Conservation (phyloP, 2,329 filamentous ascomycete genomes). For the Leptographium flavum region DNA sequence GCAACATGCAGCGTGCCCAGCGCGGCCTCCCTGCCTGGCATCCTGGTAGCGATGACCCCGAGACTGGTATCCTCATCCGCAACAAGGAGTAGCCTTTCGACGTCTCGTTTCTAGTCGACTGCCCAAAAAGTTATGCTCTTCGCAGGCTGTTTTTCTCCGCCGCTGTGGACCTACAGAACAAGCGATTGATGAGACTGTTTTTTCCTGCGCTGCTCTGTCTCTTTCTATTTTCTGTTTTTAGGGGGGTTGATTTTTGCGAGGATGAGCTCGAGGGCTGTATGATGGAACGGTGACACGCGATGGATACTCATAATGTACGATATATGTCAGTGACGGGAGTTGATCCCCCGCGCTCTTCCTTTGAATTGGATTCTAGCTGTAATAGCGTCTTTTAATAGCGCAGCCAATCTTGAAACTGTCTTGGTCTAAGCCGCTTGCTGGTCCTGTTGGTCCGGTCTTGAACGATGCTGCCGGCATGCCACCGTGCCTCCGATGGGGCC, state of each 20-base stretch:
- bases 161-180: neutral
- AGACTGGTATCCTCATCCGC: slow-evolving; percentile 12
- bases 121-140: neutral
- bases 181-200: neutral
- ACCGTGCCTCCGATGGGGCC: too few species aligned
- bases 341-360: too few species aligned
- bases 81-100: slow-evolving; percentile 7
- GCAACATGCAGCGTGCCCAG: slow-evolving; percentile 11
- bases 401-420: too few species aligned
- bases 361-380: too few species aligned
- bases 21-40: slow-evolving; percentile 12
- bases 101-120: neutral
- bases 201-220: neutral
- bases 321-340: neutral
- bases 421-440: too few species aligned
- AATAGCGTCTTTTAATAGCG: too few species aligned
- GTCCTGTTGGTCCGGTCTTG: too few species aligned
- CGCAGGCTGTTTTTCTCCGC: neutral
- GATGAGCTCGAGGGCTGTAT: too few species aligned
- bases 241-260: neutral
- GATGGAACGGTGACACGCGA: neutral
- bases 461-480: too few species aligned
- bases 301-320: neutral
- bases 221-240: neutral
- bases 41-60: slow-evolving; percentile 11